Evolutionary conservation across 176 grass and related monocot species (phyloP).

Genomic region (Bonia amplexicaulis): DNA sequence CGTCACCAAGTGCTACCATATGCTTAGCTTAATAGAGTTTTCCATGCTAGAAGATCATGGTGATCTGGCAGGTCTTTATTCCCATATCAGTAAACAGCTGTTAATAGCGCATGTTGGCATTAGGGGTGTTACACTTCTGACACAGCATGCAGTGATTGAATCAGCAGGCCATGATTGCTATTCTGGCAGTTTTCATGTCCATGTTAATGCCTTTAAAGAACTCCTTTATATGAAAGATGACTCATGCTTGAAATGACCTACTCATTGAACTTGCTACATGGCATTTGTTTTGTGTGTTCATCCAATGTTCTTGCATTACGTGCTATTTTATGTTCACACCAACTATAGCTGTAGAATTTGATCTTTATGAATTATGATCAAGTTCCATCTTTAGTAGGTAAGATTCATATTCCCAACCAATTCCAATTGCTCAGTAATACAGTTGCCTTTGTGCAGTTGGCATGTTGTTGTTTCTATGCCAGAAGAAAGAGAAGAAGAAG

Average conservation of each 20-base stretch:
- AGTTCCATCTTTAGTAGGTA: background rate
- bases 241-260: background rate
- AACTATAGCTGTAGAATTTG: background rate
- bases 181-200: background rate
- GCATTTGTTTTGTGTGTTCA: background rate
- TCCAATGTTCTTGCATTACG: background rate
- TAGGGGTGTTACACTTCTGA: background rate
- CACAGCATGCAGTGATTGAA: background rate
- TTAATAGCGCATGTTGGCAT: background rate
- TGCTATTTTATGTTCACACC: background rate
- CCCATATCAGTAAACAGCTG: background rate
- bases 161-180: background rate
- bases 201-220: conserved; percentile 8
- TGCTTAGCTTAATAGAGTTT: background rate
- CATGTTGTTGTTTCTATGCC: conserved; percentile 68
- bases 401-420: background rate
- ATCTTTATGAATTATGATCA: background rate
- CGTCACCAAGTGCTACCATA: background rate
- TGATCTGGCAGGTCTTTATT: background rate
- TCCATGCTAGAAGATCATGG: conserved; percentile 1
- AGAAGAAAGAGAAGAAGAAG: conserved; percentile 41
- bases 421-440: conserved; percentile 13
- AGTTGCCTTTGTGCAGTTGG: conserved; percentile 63
- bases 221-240: background rate
- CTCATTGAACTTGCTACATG: background rate